Evolutionary conservation across 768 basidiomycete genomes (phyloP).

Genomic region (Zangia roseola): DNA sequence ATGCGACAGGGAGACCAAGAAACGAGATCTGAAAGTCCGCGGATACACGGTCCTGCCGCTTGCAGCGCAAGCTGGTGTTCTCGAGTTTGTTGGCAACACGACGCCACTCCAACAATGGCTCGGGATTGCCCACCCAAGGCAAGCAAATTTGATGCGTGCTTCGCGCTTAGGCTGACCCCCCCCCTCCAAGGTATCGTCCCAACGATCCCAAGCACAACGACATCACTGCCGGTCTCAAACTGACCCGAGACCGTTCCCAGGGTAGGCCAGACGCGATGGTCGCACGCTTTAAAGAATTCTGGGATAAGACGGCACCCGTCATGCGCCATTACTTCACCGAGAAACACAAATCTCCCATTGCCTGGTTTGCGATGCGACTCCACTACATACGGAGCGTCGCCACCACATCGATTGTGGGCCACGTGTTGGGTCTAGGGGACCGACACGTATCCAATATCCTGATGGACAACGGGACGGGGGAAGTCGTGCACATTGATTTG

Average conservation of each 20-base stretch:
- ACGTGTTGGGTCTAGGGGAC: conserved; percentile 90
- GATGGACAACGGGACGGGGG: conserved; percentile 77
- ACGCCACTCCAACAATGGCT: conserved; percentile 65
- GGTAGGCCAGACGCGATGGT: conserved; percentile 32
- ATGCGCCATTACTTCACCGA: conserved; percentile 96
- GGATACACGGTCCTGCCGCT: conserved; percentile 91
- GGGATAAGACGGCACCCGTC: conserved; percentile 67
- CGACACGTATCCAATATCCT: conserved; percentile 92
- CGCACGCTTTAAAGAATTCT: conserved; percentile 37
- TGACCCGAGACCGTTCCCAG: conserved; percentile 32
- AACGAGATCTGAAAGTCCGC: conserved; percentile 70
- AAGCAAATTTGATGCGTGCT: conserved; percentile 15
- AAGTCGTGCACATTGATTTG: conserved; percentile 93
- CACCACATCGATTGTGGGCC: conserved; percentile 90
- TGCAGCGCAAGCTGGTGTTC: conserved; percentile 71
- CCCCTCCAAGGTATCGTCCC: conserved; percentile 59
- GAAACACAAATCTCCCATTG: conserved; percentile 79
- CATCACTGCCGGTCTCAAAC: conserved; percentile 29
- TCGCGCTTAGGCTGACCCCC: neutral
- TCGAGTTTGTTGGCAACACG: conserved; percentile 90
- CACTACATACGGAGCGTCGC: conserved; percentile 92
- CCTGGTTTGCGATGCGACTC: conserved; percentile 90
- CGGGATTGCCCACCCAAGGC: conserved; percentile 58
- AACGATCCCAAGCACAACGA: conserved; percentile 44
- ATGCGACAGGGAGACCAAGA: conserved; percentile 72